A percentile compares a stretch with the other conserved stretches of the same genome.
Evolutionary conservation across 208 protist genomes (phyloP).

Genomic region (Crithidia expoeki): DNA sequence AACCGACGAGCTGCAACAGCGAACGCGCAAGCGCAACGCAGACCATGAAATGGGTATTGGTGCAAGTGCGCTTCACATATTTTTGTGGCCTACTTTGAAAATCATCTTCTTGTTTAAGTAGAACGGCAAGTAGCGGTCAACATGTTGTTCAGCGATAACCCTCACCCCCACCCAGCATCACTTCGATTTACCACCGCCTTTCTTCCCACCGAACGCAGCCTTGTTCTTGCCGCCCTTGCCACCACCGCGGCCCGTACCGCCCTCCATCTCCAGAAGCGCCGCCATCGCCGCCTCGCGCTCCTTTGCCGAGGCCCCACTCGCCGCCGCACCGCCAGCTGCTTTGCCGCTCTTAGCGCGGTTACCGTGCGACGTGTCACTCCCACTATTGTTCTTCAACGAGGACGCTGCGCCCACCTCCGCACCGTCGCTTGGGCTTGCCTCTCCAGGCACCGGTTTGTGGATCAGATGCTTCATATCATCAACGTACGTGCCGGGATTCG

Average conservation of each 20-base stretch:
- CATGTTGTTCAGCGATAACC: too few species aligned
- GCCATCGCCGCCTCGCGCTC: constrained; percentile 58
- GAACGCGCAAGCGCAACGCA: too few species aligned
- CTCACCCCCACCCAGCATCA: background rate
- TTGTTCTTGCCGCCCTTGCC: constrained; percentile 21
- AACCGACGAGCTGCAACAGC: too few species aligned
- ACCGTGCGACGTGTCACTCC: constrained; percentile 36
- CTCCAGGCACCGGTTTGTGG: constrained; percentile 45
- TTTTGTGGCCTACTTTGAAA: too few species aligned
- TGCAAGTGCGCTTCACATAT: too few species aligned
- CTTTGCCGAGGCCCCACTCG: constrained; percentile 20
- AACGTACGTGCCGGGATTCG: constrained; percentile 70
- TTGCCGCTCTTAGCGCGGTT: constrained; percentile 1
- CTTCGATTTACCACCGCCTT: constrained; percentile 21
- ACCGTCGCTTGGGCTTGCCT: background rate
- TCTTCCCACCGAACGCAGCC: constrained; percentile 1
- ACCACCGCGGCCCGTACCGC: constrained; percentile 9
- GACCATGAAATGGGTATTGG: too few species aligned
- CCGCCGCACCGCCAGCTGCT: constrained; percentile 12
- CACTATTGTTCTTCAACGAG: background rate
- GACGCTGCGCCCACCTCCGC: constrained; percentile 12
- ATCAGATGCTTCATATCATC: constrained; percentile 63
- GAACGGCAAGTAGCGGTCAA: background rate
- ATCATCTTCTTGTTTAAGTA: background rate
- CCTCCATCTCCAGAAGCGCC: constrained; percentile 65